A percentile compares a stretch with the other conserved stretches of the same genome.
Conservation (phyloP, 148 eudicot species). For the Persicaria tinctoria region DNA sequence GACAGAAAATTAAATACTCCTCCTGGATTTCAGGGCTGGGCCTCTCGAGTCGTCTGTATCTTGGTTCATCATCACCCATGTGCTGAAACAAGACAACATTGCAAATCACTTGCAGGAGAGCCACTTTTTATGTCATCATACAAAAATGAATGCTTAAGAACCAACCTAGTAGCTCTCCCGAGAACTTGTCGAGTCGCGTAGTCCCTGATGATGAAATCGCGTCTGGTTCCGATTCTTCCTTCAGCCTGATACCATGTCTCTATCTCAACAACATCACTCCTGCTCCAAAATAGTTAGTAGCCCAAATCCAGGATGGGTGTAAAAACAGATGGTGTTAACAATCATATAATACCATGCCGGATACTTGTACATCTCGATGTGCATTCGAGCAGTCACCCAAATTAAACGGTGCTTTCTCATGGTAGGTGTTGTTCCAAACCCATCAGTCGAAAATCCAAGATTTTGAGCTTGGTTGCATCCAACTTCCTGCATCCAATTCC, state of each 20-base stretch:
- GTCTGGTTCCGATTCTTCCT: constrained; percentile 88
- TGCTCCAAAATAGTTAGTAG: constrained; percentile 16
- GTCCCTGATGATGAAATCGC: constrained; percentile 88
- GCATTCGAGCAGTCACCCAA: constrained; percentile 99
- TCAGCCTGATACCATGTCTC: constrained; percentile 99
- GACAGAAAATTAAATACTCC: constrained; percentile 52
- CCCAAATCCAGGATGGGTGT: no score
- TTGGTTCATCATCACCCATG: constrained; percentile 98
- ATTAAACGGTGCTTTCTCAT: constrained; percentile 93
- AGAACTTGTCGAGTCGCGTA: constrained; percentile 70
- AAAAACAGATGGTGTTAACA: background rate
- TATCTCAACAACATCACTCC: constrained; percentile 94
- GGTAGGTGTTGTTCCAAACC: constrained; percentile 85
- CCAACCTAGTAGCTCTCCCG: constrained; percentile 89
- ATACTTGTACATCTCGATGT: constrained; percentile 84
- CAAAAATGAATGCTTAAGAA: background rate
- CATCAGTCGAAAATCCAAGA: constrained; percentile 93
- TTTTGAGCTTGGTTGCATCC: constrained; percentile 97
- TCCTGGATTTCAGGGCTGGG: constrained; percentile 67
- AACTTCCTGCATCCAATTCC: constrained; percentile 56
- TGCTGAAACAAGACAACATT: constrained; percentile 39
- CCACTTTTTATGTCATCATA: background rate
- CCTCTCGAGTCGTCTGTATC: constrained; percentile 84
- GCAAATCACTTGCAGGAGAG: background rate
- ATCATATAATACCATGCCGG: constrained; percentile 62